A percentile compares a stretch with the other conserved stretches of the same genome.
These are phyloP conservation scores for Naganishia kalamii DNA, from an alignment of 768 basidiomycete species.

Conservation along the genomic window DNA sequence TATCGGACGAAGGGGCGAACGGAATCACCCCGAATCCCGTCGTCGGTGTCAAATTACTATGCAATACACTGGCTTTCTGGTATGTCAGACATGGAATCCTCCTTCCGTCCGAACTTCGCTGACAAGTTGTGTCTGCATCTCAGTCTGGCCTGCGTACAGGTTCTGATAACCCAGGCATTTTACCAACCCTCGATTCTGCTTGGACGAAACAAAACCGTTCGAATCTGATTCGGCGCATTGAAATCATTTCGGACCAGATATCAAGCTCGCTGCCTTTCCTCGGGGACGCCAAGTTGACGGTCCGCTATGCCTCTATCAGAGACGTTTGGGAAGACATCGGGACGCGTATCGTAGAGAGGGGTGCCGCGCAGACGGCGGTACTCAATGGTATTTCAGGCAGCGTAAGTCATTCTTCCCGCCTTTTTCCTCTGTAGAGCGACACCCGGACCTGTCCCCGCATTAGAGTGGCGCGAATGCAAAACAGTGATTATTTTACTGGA, in stretches of 20 bases:
- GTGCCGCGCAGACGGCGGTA: not conserved
- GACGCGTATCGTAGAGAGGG: not conserved
- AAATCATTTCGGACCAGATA: not conserved
- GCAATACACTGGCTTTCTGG: conserved; percentile 1
- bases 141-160: not conserved
- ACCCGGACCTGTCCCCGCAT: not conserved
- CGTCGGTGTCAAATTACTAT: not conserved
- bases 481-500: not conserved
- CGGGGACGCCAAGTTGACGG: not conserved
- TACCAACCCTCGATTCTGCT: not conserved
- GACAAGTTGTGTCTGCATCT: not conserved
- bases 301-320: not conserved
- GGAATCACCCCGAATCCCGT: not conserved
- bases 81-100: not conserved
- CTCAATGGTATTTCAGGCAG: no score
- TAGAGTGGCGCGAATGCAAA: no score
- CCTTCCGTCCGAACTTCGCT: no score
- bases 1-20: not conserved
- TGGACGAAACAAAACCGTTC: not conserved
- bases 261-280: not conserved
- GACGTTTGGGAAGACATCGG: not conserved
- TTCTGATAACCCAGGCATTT: not conserved
- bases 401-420: not conserved
- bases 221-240: not conserved
- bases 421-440: not conserved